Evolutionary conservation across 2,329 filamentous ascomycete species (phyloP).

Genomic region (Cercospora citrullina): DNA sequence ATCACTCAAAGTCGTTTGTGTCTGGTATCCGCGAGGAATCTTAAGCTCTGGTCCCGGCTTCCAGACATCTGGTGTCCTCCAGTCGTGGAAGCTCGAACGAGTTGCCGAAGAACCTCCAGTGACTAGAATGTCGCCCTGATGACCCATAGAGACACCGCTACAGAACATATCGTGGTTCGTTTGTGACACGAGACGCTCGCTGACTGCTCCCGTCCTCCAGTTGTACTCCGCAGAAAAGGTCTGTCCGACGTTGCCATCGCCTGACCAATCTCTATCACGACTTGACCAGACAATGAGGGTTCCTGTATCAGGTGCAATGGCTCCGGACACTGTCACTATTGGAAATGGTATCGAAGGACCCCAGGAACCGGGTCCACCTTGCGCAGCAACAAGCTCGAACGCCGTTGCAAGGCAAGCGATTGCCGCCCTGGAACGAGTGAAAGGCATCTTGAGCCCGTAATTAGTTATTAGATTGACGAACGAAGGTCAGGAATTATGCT

Average conservation of each 20-base stretch:
- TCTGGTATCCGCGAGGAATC: constrained; percentile 55
- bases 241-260: constrained; percentile 11
- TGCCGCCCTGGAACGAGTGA: background rate
- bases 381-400: background rate
- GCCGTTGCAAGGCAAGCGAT: background rate
- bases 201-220: constrained; percentile 17
- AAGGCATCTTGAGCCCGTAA: background rate
- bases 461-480: background rate
- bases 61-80: constrained; percentile 42
- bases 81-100: constrained; percentile 53
- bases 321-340: constrained; percentile 8
- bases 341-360: constrained; percentile 7
- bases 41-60: constrained; percentile 46
- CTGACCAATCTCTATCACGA: constrained; percentile 4
- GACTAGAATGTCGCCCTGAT: constrained; percentile 53
- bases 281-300: constrained; percentile 11
- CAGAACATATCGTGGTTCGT: constrained; percentile 60
- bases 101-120: constrained; percentile 55
- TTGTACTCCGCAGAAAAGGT: constrained; percentile 19
- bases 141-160: constrained; percentile 55
- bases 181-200: constrained; percentile 34
- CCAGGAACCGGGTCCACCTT: constrained; percentile 9
- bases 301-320: constrained; percentile 5
- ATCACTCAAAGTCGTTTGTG: constrained; percentile 52
- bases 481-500: background rate